These are phyloP conservation scores for Dryadomyces sulphureus DNA, from an alignment of 2,329 filamentous ascomycete genomes.

Conservation along the genomic window DNA sequence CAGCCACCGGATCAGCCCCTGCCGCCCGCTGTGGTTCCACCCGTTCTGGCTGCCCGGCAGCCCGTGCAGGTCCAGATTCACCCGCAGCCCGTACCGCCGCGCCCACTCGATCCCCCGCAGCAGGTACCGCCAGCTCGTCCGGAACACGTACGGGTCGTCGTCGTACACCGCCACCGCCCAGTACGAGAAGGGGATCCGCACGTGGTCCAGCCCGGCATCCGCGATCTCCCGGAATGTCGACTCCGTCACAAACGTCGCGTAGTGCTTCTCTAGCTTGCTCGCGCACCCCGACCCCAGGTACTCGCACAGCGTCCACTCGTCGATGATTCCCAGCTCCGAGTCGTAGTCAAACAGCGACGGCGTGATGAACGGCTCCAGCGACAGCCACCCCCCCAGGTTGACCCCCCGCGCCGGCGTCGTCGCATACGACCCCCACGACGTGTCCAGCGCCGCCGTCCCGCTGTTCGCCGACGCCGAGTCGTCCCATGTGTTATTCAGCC, in stretches of 20 bases:
- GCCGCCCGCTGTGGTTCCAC: constrained; percentile 88
- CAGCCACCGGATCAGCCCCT: constrained; percentile 72
- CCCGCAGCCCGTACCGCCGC: constrained; percentile 76
- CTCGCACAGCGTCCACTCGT: constrained; percentile 70
- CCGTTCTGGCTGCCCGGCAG: constrained; percentile 90
- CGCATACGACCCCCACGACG: constrained; percentile 63
- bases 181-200: constrained; percentile 91
- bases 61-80: constrained; percentile 89
- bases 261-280: constrained; percentile 71
- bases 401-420: constrained; percentile 73
- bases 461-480: constrained; percentile 66
- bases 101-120: constrained; percentile 87
- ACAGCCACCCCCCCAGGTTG: constrained; percentile 88
- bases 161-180: constrained; percentile 84
- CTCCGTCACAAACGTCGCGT: constrained; percentile 76
- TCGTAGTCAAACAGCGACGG: constrained; percentile 73
- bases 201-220: constrained; percentile 81
- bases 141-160: constrained; percentile 72
- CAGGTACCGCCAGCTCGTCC: constrained; percentile 85
- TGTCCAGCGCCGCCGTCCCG: constrained; percentile 62
- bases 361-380: constrained; percentile 87
- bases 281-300: constrained; percentile 53
- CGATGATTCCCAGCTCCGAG: constrained; percentile 50
- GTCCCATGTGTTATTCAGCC: constrained; percentile 72
- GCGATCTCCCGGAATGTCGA: constrained; percentile 72